A percentile compares a stretch with the other conserved stretches of the same genome.
Conservation (phyloP, 768 basidiomycete species). For the Lentinula sp. region DNA sequence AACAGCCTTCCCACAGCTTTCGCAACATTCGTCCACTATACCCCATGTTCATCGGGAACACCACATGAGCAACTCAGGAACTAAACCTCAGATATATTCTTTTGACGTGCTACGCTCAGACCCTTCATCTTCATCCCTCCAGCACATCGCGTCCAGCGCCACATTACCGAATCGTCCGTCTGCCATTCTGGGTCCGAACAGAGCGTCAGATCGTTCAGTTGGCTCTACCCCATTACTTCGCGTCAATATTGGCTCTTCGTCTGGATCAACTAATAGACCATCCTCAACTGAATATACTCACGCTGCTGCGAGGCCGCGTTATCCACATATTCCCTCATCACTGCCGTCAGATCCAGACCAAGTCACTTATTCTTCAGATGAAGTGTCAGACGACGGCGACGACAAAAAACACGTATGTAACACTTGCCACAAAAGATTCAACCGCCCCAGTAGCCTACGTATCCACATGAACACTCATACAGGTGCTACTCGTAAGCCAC, state of each 20-base stretch:
- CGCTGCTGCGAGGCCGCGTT: not conserved
- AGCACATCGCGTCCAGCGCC: conserved; percentile 6
- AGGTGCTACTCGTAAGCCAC: conserved; percentile 57
- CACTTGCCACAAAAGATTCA: conserved; percentile 60
- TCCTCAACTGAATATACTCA: not conserved
- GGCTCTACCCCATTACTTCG: not conserved
- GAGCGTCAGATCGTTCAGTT: not conserved
- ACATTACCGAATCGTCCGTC: not conserved
- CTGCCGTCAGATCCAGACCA: conserved; percentile 12
- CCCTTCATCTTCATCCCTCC: conserved; percentile 5
- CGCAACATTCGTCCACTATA: not conserved
- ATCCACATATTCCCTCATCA: conserved; percentile 8
- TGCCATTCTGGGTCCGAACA: not conserved
- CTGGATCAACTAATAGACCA: not conserved
- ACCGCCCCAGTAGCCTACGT: conserved; percentile 59
- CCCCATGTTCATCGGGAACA: not conserved
- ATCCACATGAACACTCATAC: conserved; percentile 70
- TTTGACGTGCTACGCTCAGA: conserved; percentile 6
- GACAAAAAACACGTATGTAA: conserved; percentile 45
- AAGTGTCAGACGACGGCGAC: conserved; percentile 14
- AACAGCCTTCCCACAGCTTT: not conserved
- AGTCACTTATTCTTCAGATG: conserved; percentile 15
- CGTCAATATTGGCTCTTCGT: not conserved
- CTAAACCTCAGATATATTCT: not conserved
- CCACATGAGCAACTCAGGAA: not conserved